Percentiles rank a stretch among this genome's conserved stretches.
Evolutionary conservation across 257 asterid genomes (phyloP).

Genomic region (Linderniella brevidens): DNA sequence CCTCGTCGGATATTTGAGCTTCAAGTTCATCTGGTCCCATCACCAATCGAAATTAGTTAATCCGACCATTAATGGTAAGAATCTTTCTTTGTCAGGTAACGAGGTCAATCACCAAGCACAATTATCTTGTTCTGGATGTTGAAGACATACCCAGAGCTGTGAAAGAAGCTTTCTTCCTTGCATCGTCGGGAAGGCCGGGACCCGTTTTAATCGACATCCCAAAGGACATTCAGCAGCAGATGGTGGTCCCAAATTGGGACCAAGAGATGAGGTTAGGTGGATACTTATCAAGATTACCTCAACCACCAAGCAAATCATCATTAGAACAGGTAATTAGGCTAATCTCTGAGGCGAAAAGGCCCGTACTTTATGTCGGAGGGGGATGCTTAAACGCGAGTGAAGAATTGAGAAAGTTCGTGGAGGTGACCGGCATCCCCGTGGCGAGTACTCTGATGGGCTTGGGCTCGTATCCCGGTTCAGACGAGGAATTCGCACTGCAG

Average conservation of each 20-base stretch:
- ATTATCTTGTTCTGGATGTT: conserved; percentile 12
- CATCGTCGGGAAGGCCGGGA: conserved; percentile 14
- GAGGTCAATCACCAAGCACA: conserved; percentile 10
- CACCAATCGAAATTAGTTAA: no score
- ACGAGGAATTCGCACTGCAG: conserved; percentile 14
- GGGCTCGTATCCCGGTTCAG: conserved; percentile 13
- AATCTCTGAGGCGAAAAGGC: conserved; percentile 8
- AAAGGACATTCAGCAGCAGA: conserved; percentile 14
- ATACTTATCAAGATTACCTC: conserved; percentile 12
- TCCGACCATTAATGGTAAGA: no score
- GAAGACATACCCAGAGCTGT: conserved; percentile 15
- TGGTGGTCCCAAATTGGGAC: conserved; percentile 13
- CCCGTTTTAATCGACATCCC: conserved; percentile 16
- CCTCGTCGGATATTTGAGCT: no score
- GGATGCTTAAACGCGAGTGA: conserved; percentile 14
- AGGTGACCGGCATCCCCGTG: conserved; percentile 13
- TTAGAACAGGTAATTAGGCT: conserved; percentile 9
- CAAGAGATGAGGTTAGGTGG: conserved; percentile 7
- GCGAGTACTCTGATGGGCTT: conserved; percentile 14
- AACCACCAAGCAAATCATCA: conserved; percentile 8
- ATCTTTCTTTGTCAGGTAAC: no score
- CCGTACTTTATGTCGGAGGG: conserved; percentile 13
- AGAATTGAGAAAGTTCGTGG: conserved; percentile 11
- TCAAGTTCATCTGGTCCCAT: no score
- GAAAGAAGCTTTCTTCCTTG: conserved; percentile 12